Evolutionary conservation across 371 early-diverging fungal genomes (phyloP).

Genomic region (Massospora cicadina): DNA sequence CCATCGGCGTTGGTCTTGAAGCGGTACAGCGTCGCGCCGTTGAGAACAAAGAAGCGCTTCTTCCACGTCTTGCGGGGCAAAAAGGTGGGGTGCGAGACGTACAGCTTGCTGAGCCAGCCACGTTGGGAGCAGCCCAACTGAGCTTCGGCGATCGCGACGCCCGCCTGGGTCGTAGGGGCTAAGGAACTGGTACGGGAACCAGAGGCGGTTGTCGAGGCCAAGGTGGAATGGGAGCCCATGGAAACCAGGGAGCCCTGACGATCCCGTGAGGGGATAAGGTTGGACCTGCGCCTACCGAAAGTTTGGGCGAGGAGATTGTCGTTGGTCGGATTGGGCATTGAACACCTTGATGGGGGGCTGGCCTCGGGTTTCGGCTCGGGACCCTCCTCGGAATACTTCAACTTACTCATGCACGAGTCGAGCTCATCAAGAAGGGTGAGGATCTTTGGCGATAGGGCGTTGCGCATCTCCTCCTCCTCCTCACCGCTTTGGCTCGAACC

Average conservation of each 20-base stretch:
- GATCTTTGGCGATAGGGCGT: neutral
- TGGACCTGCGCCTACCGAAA: conserved; percentile 6
- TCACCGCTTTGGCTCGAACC: neutral
- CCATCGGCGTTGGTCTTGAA: conserved; percentile 8
- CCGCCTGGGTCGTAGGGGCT: neutral
- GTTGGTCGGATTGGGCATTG: neutral
- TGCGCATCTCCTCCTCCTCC: neutral
- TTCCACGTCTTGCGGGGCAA: conserved; percentile 15
- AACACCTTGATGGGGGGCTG: too few relatives aligned
- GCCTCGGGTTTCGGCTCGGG: neutral
- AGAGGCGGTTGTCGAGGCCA: neutral
- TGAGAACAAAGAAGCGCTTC: conserved; percentile 12
- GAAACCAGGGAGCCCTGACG: conserved; percentile 8
- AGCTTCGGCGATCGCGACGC: neutral
- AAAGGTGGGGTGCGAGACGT: neutral
- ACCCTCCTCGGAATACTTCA: neutral
- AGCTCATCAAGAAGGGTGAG: conserved; percentile 8
- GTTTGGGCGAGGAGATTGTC: conserved; percentile 7
- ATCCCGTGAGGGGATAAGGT: conserved; percentile 5
- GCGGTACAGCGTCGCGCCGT: conserved; percentile 12
- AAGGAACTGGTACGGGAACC: conserved; percentile 6
- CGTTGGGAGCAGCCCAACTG: neutral
- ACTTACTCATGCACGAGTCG: conserved; percentile 5
- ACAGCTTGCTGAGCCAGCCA: conserved; percentile 4
- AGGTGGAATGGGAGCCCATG: conserved; percentile 5